Evolutionary conservation across 2,329 filamentous ascomycete species (phyloP).

Genomic region (Fusarium sp.): DNA sequence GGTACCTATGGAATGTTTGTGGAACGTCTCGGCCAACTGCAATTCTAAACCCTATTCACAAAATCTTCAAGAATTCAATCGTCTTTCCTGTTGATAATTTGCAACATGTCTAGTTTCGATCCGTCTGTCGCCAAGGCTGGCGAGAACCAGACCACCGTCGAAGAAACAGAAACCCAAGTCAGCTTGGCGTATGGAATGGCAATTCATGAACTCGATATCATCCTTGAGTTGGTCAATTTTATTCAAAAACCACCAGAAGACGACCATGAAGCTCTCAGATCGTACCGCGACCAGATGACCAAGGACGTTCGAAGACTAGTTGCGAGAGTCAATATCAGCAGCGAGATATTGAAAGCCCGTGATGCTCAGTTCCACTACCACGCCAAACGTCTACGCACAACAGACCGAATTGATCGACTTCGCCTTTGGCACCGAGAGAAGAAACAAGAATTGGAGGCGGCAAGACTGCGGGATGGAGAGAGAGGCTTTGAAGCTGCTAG

Average conservation of each 20-base stretch:
- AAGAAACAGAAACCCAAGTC: conserved; percentile 29
- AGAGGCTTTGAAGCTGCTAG: conserved; percentile 17
- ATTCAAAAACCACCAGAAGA: conserved; percentile 10
- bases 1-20: conserved; percentile 5
- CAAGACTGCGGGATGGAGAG: conserved; percentile 17
- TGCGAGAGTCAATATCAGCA: conserved; percentile 27
- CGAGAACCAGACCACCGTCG: conserved; percentile 21
- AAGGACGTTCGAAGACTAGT: conserved; percentile 19
- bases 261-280: conserved; percentile 14
- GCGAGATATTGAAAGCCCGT: conserved; percentile 26
- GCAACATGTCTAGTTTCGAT: conserved; percentile 24
- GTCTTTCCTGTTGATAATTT: not conserved
- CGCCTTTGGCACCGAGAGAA: conserved; percentile 35
- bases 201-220: conserved; percentile 27
- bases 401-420: conserved; percentile 31
- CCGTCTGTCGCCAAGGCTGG: conserved; percentile 27
- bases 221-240: conserved; percentile 19
- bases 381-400: conserved; percentile 32
- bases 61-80: not conserved
- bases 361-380: conserved; percentile 34
- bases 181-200: conserved; percentile 33
- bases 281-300: not conserved
- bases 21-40: not conserved
- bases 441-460: conserved; percentile 26
- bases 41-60: not conserved